phyloP scores from a whole-genome alignment of 768 basidiomycete genomes.

The Mrakia hoshinonis region DNA sequence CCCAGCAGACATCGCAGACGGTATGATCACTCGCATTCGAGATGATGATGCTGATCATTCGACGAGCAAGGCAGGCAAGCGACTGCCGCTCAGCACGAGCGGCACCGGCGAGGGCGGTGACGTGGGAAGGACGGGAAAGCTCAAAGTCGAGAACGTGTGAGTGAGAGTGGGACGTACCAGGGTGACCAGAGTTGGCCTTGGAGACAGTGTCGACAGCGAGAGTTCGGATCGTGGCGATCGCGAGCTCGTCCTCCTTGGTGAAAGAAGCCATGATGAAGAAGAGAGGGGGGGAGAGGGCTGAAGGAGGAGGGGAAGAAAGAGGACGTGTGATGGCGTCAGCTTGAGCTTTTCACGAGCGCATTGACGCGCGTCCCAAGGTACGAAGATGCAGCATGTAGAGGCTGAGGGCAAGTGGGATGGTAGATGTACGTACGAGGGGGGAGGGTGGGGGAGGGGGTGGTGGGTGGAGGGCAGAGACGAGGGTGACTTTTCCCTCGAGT shows the following conservation, averaged over 20 bases:
- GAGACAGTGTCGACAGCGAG: slow-evolving; percentile 41
- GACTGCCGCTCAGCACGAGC: too few species aligned
- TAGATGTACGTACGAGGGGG: slow-evolving; percentile 7
- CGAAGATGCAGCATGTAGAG: background rate
- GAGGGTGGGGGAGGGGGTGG: slow-evolving; percentile 1
- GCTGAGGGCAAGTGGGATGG: background rate
- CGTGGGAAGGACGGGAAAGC: too few species aligned
- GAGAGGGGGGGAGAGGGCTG: background rate
- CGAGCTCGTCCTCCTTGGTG: slow-evolving; percentile 31
- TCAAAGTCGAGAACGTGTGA: too few species aligned
- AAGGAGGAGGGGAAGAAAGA: background rate
- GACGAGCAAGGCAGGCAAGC: too few species aligned
- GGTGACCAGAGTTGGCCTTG: slow-evolving; percentile 80
- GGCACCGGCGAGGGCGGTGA: too few species aligned
- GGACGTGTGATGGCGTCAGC: background rate
- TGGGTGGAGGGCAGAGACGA: background rate
- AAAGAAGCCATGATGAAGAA: slow-evolving; percentile 25
- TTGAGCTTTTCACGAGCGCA: too few species aligned
- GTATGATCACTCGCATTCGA: background rate
- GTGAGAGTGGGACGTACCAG: slow-evolving; percentile 48
- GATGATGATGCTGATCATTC: too few species aligned
- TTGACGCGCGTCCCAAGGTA: too few species aligned
- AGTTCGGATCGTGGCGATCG: slow-evolving; percentile 36
- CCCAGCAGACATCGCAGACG: too few species aligned
- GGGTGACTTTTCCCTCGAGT: background rate